These are phyloP conservation scores for Paracamarosporium sp. DNA, from an alignment of 2,329 filamentous ascomycete genomes.

Conservation along the genomic window DNA sequence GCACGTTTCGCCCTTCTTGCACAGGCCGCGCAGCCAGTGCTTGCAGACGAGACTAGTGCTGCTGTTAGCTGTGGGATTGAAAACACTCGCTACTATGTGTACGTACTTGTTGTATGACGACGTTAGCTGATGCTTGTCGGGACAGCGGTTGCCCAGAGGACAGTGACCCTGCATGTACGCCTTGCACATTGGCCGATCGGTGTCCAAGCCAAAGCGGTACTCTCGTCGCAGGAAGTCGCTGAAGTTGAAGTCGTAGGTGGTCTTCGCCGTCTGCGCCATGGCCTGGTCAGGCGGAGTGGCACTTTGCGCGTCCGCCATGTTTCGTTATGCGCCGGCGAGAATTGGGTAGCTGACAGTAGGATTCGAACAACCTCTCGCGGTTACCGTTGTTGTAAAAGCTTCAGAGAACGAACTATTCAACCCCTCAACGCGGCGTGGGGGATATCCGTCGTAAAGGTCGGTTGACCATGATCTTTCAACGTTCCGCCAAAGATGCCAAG, in stretches of 20 bases:
- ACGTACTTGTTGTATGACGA: slow-evolving; percentile 70
- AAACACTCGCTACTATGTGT: not conserved
- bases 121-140: slow-evolving; percentile 75
- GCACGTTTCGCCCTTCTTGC: slow-evolving; percentile 96
- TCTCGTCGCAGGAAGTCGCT: slow-evolving; percentile 82
- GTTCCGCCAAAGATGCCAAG: not conserved
- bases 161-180: slow-evolving; percentile 87
- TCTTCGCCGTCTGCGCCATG: slow-evolving; percentile 31
- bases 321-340: not conserved
- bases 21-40: slow-evolving; percentile 95
- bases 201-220: slow-evolving; percentile 82
- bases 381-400: not conserved
- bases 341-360: too few species aligned
- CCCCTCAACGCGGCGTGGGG: not conserved
- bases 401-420: not conserved
- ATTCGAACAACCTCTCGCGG: too few species aligned
- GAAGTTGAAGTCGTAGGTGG: slow-evolving; percentile 78
- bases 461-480: too few species aligned
- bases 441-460: too few species aligned
- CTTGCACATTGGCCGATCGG: slow-evolving; percentile 75
- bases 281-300: slow-evolving; percentile 33
- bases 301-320: slow-evolving; percentile 41
- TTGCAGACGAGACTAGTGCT: slow-evolving; percentile 81
- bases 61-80: not conserved
- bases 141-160: slow-evolving; percentile 81